Evolutionary conservation across 495 filamentous ascomycete genomes (phyloP).

Genomic region (Mytilinidion resinicola): DNA sequence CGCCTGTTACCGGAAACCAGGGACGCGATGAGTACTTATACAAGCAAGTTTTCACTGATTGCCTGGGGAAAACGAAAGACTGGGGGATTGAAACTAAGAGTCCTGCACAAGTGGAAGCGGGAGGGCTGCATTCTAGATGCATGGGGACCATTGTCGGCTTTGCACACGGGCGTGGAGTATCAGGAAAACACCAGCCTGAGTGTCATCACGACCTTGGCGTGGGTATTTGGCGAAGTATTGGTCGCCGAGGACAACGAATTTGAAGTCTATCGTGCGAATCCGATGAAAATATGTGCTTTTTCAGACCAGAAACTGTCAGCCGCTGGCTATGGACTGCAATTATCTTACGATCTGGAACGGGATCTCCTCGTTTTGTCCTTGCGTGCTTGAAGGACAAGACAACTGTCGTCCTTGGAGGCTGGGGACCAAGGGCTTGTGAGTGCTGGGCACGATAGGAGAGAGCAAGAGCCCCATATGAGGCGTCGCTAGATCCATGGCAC

Average conservation of each 20-base stretch:
- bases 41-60: background rate
- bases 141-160: background rate
- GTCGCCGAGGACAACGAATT: conserved; percentile 1
- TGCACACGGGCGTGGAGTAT: background rate
- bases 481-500: background rate
- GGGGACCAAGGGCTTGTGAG: conserved; percentile 15
- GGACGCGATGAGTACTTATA: conserved; percentile 10
- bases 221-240: background rate
- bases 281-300: conserved; percentile 9
- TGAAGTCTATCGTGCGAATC: background rate
- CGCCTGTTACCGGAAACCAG: background rate
- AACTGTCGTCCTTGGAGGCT: background rate
- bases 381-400: conserved; percentile 10
- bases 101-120: background rate
- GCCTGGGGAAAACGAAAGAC: conserved; percentile 2
- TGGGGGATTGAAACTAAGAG: background rate
- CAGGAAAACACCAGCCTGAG: background rate
- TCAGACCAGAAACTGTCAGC: background rate
- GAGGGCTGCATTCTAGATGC: conserved; percentile 1
- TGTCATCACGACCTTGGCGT: conserved; percentile 17
- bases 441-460: conserved; percentile 10
- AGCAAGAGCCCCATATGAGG: background rate
- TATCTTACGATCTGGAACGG: conserved; percentile 7
- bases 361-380: background rate
- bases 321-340: background rate